These are phyloP conservation scores for Diaporthe citri DNA, from an alignment of 2,329 filamentous ascomycete species.

Conservation along the genomic window DNA sequence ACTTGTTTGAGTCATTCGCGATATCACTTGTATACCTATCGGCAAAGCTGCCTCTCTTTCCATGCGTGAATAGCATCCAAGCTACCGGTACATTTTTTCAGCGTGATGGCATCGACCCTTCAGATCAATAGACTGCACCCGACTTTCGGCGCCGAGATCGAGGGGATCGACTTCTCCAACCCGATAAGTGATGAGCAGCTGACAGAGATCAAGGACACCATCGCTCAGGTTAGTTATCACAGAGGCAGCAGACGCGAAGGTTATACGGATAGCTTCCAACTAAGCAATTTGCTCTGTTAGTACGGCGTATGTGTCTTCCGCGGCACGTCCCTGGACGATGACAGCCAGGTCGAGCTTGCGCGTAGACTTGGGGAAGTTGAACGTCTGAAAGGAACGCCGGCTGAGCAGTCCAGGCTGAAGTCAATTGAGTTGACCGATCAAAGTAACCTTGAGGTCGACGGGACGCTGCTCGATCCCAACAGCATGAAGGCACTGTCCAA, in stretches of 20 bases:
- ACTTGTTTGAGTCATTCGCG: not conserved
- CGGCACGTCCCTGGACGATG: constrained; percentile 26
- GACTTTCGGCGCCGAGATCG: constrained; percentile 31
- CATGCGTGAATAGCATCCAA: not conserved
- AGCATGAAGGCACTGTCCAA: constrained; percentile 9
- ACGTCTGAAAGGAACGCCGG: constrained; percentile 17
- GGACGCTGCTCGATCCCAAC: constrained; percentile 22
- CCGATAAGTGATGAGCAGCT: constrained; percentile 22
- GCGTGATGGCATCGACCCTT: constrained; percentile 1
- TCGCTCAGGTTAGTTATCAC: constrained; percentile 4
- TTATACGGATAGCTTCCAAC: not conserved
- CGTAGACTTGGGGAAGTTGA: constrained; percentile 34
- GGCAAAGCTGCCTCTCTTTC: not conserved
- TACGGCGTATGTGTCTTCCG: constrained; percentile 36
- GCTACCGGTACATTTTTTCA: too few relatives aligned
- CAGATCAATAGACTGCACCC: constrained; percentile 23
- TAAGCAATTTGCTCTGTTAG: not conserved
- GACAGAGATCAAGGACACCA: constrained; percentile 18
- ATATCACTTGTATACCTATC: not conserved
- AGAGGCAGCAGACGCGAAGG: not conserved
- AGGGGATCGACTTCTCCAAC: constrained; percentile 26
- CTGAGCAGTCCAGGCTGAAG: constrained; percentile 20
- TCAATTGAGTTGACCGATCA: constrained; percentile 32
- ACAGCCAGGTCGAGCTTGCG: constrained; percentile 31
- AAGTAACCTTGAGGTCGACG: constrained; percentile 34